phyloP scores from a whole-genome alignment of 2,329 filamentous ascomycete genomes.

The Chaetomium sp. region DNA sequence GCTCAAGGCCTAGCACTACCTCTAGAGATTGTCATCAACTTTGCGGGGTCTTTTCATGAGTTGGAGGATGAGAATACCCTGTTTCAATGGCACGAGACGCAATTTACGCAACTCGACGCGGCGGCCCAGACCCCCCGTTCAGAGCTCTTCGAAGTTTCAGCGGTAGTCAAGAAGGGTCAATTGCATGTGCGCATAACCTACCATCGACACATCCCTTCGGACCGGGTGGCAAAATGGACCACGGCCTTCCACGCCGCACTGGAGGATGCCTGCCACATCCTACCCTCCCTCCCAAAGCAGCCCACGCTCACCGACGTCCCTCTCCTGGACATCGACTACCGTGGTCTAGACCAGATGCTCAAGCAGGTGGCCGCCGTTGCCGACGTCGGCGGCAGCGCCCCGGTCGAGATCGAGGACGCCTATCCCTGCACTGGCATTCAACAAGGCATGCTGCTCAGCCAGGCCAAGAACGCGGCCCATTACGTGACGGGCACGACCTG shows the following conservation, averaged over 20 bases:
- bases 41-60: conserved; percentile 4
- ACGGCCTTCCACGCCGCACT: conserved; percentile 1
- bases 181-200: conserved; percentile 6
- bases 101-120: conserved; percentile 1
- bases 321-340: conserved; percentile 2
- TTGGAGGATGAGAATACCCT: conserved; percentile 2
- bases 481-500: conserved; percentile 6
- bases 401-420: conserved; percentile 4
- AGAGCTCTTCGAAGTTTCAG: conserved; percentile 7
- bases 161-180: conserved; percentile 2
- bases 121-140: background rate
- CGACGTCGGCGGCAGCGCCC: conserved; percentile 2
- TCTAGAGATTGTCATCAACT: conserved; percentile 2
- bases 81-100: conserved; percentile 5
- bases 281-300: conserved; percentile 7
- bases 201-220: conserved; percentile 2
- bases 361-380: background rate
- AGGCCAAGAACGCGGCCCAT: conserved; percentile 7
- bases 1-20: conserved; percentile 7
- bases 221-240: conserved; percentile 5
- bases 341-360: conserved; percentile 1
- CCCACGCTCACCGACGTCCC: conserved; percentile 6
- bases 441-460: conserved; percentile 7
- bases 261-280: background rate
- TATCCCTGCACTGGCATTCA: conserved; percentile 7